Percentiles rank a stretch among this genome's conserved stretches.
Evolutionary conservation across 1,284 basidiomycete genomes (phyloP).

Genomic region (Coniophora puteana): DNA sequence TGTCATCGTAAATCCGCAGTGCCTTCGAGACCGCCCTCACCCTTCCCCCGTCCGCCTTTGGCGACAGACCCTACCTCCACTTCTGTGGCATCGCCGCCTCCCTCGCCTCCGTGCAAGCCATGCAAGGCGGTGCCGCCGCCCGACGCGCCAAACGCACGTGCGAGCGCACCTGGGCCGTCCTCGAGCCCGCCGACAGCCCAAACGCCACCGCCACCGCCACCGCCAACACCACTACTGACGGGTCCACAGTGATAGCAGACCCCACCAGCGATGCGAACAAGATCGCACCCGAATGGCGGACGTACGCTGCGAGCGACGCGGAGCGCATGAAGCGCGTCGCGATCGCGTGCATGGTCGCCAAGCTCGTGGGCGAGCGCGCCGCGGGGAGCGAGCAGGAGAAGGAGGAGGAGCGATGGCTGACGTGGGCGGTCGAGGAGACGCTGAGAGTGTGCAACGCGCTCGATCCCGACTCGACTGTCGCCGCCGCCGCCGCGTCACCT

Average conservation of each 20-base stretch:
- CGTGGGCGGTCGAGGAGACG: slow-evolving; percentile 60
- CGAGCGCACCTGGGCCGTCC: slow-evolving; percentile 35
- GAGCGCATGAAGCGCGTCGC: slow-evolving; percentile 60
- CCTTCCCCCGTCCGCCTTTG: slow-evolving; percentile 47
- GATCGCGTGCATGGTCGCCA: slow-evolving; percentile 66
- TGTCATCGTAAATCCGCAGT: slow-evolving; percentile 30
- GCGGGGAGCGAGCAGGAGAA: slow-evolving; percentile 37
- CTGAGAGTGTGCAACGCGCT: slow-evolving; percentile 44
- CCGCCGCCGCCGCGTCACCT: neutral
- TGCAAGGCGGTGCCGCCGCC: too few species aligned
- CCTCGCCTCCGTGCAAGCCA: slow-evolving; percentile 59
- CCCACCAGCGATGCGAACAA: neutral
- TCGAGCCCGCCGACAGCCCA: slow-evolving; percentile 24
- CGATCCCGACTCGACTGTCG: too few species aligned
- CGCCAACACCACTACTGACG: slow-evolving; percentile 55
- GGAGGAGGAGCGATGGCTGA: slow-evolving; percentile 58
- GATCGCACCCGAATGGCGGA: slow-evolving; percentile 15
- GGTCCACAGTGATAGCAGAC: slow-evolving; percentile 1
- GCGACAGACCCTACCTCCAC: slow-evolving; percentile 58
- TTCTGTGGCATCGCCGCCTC: slow-evolving; percentile 66
- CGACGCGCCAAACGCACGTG: slow-evolving; percentile 53
- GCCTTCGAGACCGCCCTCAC: slow-evolving; percentile 57
- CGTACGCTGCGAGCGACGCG: slow-evolving; percentile 30
- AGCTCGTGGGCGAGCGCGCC: slow-evolving; percentile 41
- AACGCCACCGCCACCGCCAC: slow-evolving; percentile 48